phyloP scores from a whole-genome alignment of 768 basidiomycete species.

The Chiua virens region DNA sequence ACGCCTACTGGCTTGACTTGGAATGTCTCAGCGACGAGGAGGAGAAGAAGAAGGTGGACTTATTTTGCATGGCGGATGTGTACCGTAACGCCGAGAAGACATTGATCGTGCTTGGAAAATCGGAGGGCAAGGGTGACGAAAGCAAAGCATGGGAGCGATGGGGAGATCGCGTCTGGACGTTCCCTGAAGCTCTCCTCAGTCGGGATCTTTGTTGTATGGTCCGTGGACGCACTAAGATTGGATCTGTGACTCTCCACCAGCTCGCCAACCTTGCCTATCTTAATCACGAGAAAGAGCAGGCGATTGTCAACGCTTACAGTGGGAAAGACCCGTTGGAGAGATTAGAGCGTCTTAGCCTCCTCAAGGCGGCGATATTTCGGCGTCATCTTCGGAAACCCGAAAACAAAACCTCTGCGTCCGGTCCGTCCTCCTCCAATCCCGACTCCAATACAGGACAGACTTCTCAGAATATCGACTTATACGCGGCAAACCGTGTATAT shows the following conservation, averaged over 20 bases:
- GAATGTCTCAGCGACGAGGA: slow-evolving; percentile 13
- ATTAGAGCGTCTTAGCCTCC: slow-evolving; percentile 13
- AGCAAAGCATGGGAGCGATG: slow-evolving; percentile 3
- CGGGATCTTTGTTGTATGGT: slow-evolving; percentile 3
- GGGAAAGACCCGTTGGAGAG: slow-evolving; percentile 19
- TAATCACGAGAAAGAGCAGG: slow-evolving; percentile 4
- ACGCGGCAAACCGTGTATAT: slow-evolving; percentile 18
- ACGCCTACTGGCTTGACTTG: slow-evolving; percentile 22
- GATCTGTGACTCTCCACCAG: not conserved
- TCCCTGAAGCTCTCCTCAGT: slow-evolving; percentile 17
- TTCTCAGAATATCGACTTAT: not conserved
- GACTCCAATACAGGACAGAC: no score
- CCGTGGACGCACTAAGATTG: not conserved
- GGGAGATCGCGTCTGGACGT: slow-evolving; percentile 19
- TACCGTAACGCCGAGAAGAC: no score
- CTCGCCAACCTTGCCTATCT: slow-evolving; percentile 18
- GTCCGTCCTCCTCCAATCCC: no score
- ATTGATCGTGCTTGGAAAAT: no score
- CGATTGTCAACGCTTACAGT: slow-evolving; percentile 17
- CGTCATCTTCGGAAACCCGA: not conserved
- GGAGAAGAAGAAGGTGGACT: slow-evolving; percentile 13
- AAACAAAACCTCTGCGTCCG: no score
- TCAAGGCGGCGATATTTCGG: slow-evolving; percentile 21
- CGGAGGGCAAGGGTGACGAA: no score
- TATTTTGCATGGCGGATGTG: slow-evolving; percentile 24